Base-by-base conservation (phyloP, 768 basidiomycete species). In the Psilocybe sp. region DNA sequence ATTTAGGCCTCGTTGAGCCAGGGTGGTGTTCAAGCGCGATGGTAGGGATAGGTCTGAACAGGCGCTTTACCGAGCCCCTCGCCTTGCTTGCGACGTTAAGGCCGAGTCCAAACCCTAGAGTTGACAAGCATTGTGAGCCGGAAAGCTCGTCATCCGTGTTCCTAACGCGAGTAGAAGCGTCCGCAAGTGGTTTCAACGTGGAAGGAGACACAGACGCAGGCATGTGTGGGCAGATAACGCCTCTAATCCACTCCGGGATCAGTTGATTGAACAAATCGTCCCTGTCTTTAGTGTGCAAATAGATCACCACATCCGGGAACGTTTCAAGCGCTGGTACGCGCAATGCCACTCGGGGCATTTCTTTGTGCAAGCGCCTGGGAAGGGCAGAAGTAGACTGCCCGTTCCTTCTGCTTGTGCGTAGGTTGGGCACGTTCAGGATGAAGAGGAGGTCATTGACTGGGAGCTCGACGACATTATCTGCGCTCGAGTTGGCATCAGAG, bases 361-460 rank as follows among this genome's bases (percentile, higher is more conserved):
- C 68, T 23, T 69, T 63, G 42, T 65, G 66, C 11, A 67, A 58
- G 23, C 70, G 64, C 11, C 54, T 62, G 3, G 71, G 71, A 8
- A 73, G 61, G 23, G 54, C 40, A 2, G 59, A 51, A 11, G 31
- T 40, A 12, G 45, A 31, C n/a, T 28, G 37, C 48, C 12, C 53
- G 43, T 12, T 36, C 39, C 14, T 38, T 31, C 4, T 32, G 37
- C 10, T 54, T 39, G 3, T 44, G 11, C 10, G n/a, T 9, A 73
- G 57, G 43, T 73, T 73, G 1, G 73, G 71, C 1, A 62, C 67
- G 47, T 65, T 68, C 51, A 72, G 58, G 1, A 63, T 40, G 46
- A 74, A 71, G 4, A 73, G 57, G 2, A 74, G 58, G 49, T 72
- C 73, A 49, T 73, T 73, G 47, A 74, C 63, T 0, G 69, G 67